A percentile compares a stretch with the other conserved stretches of the same genome.
Evolutionary conservation across 176 grass and related monocot genomes (phyloP).

Genomic region (Oryza australiensis): DNA sequence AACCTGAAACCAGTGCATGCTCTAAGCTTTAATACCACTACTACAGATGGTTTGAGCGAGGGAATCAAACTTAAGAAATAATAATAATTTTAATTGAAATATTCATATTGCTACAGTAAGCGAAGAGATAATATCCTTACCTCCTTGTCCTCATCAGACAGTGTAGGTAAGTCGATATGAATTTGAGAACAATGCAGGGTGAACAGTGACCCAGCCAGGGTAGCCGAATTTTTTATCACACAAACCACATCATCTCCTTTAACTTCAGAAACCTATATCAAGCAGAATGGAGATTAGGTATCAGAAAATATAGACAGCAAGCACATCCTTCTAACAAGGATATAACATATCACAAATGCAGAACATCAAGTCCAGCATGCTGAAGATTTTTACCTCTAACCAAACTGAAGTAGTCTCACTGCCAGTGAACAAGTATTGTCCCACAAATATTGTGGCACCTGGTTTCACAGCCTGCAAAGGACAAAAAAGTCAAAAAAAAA

Average conservation of each 20-base stretch:
- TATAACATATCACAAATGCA: neutral
- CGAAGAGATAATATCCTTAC: constrained; percentile 33
- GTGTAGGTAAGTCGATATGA: constrained; percentile 85
- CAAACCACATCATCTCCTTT: constrained; percentile 91
- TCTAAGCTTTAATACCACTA: neutral
- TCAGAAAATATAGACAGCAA: constrained; percentile 16
- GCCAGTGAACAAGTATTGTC: constrained; percentile 98
- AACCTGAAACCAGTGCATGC: constrained; percentile 53
- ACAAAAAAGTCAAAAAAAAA: neutral
- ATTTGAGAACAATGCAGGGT: constrained; percentile 91
- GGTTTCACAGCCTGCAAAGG: constrained; percentile 77
- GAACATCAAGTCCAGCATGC: neutral
- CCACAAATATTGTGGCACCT: constrained; percentile 92
- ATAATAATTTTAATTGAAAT: neutral
- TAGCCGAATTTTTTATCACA: constrained; percentile 90
- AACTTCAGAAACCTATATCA: constrained; percentile 82
- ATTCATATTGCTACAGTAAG: neutral
- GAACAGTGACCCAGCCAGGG: constrained; percentile 82
- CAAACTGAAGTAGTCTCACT: constrained; percentile 99
- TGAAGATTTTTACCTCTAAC: constrained; percentile 65
- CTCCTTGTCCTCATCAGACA: constrained; percentile 84
- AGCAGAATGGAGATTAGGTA: constrained; percentile 14
- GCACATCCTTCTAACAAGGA: neutral
- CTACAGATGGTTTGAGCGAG: neutral
- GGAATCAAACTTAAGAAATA: neutral